Evolutionary conservation across 2,329 filamentous ascomycete genomes (phyloP), one percentile per base, ranked within the genome.

Genomic region (Herpotrichia juniperi): DNA sequence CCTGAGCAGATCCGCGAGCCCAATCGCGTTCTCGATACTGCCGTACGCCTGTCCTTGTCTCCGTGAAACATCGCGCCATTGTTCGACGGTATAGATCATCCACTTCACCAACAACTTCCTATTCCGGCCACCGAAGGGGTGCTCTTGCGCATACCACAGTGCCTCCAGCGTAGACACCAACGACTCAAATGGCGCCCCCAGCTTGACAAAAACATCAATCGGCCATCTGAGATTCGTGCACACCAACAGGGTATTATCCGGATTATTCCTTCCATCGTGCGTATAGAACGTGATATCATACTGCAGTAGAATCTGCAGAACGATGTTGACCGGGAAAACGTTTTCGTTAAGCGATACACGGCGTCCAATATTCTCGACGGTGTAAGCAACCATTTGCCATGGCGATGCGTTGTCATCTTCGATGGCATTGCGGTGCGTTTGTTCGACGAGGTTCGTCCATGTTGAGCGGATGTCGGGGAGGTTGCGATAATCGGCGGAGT

Each of bases 401-500:
- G 89, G 87, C 35, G 84, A 75, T 1, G 72, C 67, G 72, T 81
- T 51, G 71, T 81, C 49, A 2, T 67, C 73, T 0, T 77, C 74
- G 2, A 78, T 73, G 16, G 81, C 83, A 52, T 79, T 77, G 47
- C 75, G 77, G 54, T 79, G 71, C 5, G 87, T 85, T 57, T 87
- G 83, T 52, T 90, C 83, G 56, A 99, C 86, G 17, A 97, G 81
- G 62, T 88, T 87, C 66, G 87, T 82, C 94, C 94, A 99, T 3
- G 91, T 96, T 34, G 87, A 82, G 48, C 84, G 83, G 64, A 99
- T 94, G 57, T 94, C 90, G 35, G 90, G 87, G 1, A 91, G 82
- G 66, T 93, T 96, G 63, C 93, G 89, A 78, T 96, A 91, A 73
- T 97, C 92, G 40, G 93, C 93, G 1, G 89, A 85, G 72, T 96